Conservation (phyloP, 2,329 filamentous ascomycete genomes). For the Zalaria obscura region DNA sequence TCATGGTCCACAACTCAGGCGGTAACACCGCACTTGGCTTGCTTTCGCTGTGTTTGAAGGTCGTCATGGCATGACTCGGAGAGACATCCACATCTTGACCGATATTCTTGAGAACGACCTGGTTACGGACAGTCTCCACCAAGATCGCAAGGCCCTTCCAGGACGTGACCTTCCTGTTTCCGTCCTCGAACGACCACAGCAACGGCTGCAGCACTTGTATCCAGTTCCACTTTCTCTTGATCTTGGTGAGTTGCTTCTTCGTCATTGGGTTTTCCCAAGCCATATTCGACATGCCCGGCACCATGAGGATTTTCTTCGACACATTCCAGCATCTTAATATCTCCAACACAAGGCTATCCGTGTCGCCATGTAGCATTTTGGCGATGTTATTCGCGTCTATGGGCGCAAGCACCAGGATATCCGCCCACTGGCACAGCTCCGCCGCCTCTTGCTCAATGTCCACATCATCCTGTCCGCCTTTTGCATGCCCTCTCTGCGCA, state of each 20-base stretch:
- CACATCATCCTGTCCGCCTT: constrained; percentile 9
- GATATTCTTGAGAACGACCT: constrained; percentile 60
- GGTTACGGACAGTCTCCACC: constrained; percentile 61
- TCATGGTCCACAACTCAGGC: constrained; percentile 77
- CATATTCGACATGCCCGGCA: constrained; percentile 76
- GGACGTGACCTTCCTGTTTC: constrained; percentile 33
- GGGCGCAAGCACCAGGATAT: constrained; percentile 70
- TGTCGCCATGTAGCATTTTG: constrained; percentile 75
- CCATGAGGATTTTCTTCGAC: constrained; percentile 68
- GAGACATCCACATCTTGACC: constrained; percentile 51
- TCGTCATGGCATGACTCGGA: constrained; percentile 10
- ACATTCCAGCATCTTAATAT: constrained; percentile 77
- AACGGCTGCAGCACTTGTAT: constrained; percentile 68
- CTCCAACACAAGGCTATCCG: constrained; percentile 67
- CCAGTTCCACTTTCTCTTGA: constrained; percentile 76
- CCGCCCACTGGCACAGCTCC: constrained; percentile 75
- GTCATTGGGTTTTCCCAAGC: constrained; percentile 90
- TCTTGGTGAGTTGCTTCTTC: constrained; percentile 72
- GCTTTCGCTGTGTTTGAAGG: constrained; percentile 12
- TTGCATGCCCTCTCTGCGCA: constrained; percentile 9
- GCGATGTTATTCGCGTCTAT: constrained; percentile 74
- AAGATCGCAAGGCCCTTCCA: constrained; percentile 54
- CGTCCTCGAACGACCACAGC: constrained; percentile 61
- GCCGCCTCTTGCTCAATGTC: constrained; percentile 29
- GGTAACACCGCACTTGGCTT: constrained; percentile 38